Percentiles rank a stretch among this genome's conserved stretches.
phyloP scores from a whole-genome alignment of 306 rosid species.

The Rosa multiflora region DNA sequence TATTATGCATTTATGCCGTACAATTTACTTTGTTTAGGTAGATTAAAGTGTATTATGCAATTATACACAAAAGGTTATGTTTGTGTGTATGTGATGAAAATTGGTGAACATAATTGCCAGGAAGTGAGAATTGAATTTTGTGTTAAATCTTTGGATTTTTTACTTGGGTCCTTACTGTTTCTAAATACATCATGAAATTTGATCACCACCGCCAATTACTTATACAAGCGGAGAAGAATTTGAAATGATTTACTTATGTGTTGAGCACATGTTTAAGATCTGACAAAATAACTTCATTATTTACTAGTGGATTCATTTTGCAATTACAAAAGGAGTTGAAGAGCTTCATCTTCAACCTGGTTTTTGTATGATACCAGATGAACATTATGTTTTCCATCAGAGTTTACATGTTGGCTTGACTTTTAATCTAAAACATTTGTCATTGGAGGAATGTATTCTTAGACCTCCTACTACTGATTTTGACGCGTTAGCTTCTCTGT shows the following conservation, averaged over 20 bases:
- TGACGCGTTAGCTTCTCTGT: background rate
- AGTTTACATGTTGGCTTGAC: background rate
- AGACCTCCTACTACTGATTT: background rate
- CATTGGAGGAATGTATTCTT: background rate
- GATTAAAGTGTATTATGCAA: background rate
- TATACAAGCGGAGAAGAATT: too few relatives aligned
- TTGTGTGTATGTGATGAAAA: background rate
- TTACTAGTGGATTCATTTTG: too few relatives aligned
- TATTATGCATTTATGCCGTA: background rate
- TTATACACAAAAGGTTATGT: background rate
- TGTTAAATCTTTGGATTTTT: background rate
- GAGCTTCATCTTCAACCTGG: too few relatives aligned
- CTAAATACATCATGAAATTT: too few relatives aligned
- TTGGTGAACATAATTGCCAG: background rate
- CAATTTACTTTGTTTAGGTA: background rate
- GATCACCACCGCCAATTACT: too few relatives aligned
- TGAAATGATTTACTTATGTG: too few relatives aligned
- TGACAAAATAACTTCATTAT: too few relatives aligned
- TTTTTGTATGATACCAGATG: too few relatives aligned
- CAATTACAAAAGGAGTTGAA: too few relatives aligned
- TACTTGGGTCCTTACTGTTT: too few relatives aligned
- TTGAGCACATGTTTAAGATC: too few relatives aligned
- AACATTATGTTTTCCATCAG: background rate
- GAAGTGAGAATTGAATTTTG: background rate
- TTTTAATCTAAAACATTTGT: background rate